phyloP scores from a whole-genome alignment of 2,329 filamentous ascomycete genomes.

The Hypoxylon sp. region DNA sequence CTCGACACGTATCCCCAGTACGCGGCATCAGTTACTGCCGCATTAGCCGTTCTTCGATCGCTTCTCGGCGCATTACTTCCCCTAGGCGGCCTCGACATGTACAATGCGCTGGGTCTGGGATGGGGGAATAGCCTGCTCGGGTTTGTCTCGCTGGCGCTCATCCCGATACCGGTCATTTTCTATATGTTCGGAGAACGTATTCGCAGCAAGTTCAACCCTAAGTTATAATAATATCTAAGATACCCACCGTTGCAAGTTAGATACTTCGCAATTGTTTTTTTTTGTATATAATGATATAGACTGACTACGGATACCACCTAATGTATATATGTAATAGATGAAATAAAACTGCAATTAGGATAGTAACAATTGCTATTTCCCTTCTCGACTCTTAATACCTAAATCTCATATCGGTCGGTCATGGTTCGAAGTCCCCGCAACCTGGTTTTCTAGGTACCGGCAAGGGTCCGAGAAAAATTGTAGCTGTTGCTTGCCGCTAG shows the following conservation, averaged over 20 bases:
- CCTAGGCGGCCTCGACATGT: constrained; percentile 59
- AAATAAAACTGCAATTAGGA: neutral
- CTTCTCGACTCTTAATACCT: neutral
- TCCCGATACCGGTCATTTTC: constrained; percentile 45
- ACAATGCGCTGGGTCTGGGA: constrained; percentile 58
- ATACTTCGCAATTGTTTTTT: neutral
- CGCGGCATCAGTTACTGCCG: constrained; percentile 60
- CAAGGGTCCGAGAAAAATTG: neutral
- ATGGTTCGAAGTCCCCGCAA: neutral
- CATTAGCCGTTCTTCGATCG: constrained; percentile 57
- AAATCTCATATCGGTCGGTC: neutral
- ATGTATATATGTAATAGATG: constrained; percentile 24
- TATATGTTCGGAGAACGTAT: constrained; percentile 45
- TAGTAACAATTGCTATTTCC: neutral
- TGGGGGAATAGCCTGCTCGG: constrained; percentile 62
- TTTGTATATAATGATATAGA: constrained; percentile 24
- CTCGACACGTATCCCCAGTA: constrained; percentile 66
- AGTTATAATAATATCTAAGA: constrained; percentile 27
- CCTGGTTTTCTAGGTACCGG: neutral
- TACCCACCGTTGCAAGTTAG: neutral
- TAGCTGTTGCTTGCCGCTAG: too few relatives aligned
- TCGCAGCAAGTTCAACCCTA: constrained; percentile 40
- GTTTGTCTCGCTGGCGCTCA: constrained; percentile 56
- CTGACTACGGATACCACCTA: constrained; percentile 16
- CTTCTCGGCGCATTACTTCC: constrained; percentile 59